phyloP scores from a whole-genome alignment of 1,284 basidiomycete genomes.

The Melanopsichium pennsylvanicum region DNA sequence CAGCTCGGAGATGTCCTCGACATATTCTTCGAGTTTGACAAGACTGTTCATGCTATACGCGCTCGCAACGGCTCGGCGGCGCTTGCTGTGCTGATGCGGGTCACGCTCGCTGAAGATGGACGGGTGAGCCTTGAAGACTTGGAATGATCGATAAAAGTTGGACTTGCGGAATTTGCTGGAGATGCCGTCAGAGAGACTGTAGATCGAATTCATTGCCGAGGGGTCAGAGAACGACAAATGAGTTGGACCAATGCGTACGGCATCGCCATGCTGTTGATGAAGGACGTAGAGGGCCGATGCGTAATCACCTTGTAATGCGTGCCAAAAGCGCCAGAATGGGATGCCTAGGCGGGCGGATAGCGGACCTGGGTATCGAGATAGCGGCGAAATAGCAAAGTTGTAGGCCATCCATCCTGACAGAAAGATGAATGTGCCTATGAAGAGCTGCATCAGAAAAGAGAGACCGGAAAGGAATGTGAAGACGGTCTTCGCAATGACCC shows the following conservation, averaged over 20 bases:
- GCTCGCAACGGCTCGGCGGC: conserved; percentile 45
- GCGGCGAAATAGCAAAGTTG: conserved; percentile 38
- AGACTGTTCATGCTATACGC: conserved; percentile 57
- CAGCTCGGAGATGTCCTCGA: conserved; percentile 43
- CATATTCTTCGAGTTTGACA: conserved; percentile 52
- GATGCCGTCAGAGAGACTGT: conserved; percentile 43
- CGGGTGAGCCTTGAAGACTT: conserved; percentile 43
- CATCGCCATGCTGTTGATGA: conserved; percentile 41
- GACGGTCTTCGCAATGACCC: conserved; percentile 8
- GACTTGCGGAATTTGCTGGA: conserved; percentile 53
- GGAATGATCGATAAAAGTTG: conserved; percentile 41
- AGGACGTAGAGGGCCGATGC: conserved; percentile 33
- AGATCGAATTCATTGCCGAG: conserved; percentile 47
- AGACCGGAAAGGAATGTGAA: conserved; percentile 16
- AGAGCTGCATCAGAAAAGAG: conserved; percentile 11
- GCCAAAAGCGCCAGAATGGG: conserved; percentile 48
- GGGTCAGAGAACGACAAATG: conserved; percentile 51
- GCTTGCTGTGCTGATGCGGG: conserved; percentile 44
- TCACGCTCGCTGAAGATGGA: conserved; percentile 58
- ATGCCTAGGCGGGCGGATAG: conserved; percentile 42
- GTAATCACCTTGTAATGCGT: conserved; percentile 40
- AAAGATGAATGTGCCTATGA: conserved; percentile 3
- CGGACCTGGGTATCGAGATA: conserved; percentile 45
- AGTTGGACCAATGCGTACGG: conserved; percentile 55
- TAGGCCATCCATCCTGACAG: conserved; percentile 32